These are phyloP conservation scores for Dioscorea zingiberensis DNA, from an alignment of 106 monocot species.

Conservation along the genomic window DNA sequence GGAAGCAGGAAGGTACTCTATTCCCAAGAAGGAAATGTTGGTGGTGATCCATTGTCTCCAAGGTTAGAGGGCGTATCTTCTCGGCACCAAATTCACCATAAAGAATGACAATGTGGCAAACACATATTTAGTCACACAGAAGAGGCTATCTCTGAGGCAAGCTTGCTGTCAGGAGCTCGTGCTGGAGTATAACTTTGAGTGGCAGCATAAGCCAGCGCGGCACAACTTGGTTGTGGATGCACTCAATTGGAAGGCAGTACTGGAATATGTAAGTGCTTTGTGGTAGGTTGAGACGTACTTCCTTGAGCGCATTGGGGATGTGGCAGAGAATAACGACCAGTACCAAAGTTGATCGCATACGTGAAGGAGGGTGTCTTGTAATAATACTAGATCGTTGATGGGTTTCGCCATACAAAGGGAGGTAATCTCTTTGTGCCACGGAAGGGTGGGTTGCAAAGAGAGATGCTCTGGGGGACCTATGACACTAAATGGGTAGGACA, in stretches of 20 bases:
- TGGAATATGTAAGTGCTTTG: background rate
- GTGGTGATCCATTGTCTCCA: background rate
- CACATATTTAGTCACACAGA: too few species aligned
- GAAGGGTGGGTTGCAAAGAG: too few species aligned
- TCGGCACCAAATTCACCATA: background rate
- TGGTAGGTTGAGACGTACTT: background rate
- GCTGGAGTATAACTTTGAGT: background rate
- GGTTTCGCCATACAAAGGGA: background rate
- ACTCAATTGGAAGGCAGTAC: background rate
- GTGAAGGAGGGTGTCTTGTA: background rate
- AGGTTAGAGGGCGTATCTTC: background rate
- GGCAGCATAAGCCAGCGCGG: background rate
- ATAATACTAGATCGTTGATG: background rate
- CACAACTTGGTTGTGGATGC: background rate
- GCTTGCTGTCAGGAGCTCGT: constrained; percentile 2
- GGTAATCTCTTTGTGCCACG: background rate
- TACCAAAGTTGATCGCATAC: background rate
- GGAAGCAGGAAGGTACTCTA: background rate
- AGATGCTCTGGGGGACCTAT: background rate
- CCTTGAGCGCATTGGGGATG: background rate
- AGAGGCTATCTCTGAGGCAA: background rate
- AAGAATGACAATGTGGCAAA: background rate
- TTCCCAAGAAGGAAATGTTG: background rate
- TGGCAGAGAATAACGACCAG: background rate
- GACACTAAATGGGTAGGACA: background rate